phyloP scores from a whole-genome alignment of 2,329 filamentous ascomycete genomes.

The Claviceps humidiphila region DNA sequence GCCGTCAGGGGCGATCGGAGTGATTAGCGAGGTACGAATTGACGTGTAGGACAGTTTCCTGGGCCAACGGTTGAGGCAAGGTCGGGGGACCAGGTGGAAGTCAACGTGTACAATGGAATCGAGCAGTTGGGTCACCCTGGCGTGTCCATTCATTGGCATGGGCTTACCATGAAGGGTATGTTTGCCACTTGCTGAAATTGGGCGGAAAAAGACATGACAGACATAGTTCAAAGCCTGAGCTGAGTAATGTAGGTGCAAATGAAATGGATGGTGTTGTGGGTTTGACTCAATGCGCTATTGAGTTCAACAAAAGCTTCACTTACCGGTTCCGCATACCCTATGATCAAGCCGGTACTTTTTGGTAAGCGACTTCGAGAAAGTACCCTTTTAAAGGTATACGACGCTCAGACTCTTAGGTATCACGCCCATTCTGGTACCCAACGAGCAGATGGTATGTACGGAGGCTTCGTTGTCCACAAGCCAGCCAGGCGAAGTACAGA shows the following conservation, averaged over 20 bases:
- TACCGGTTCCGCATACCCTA: slow-evolving; percentile 44
- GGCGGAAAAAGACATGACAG: background rate
- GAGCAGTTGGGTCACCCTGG: slow-evolving; percentile 2
- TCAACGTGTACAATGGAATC: slow-evolving; percentile 27
- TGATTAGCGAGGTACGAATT: background rate
- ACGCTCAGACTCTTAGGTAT: slow-evolving; percentile 26
- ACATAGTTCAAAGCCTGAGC: background rate
- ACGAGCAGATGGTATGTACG: slow-evolving; percentile 7
- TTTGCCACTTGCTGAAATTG: too few species aligned
- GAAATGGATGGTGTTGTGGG: slow-evolving; percentile 51
- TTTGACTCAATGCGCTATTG: slow-evolving; percentile 47
- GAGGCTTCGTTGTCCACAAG: slow-evolving; percentile 22
- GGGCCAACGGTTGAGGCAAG: slow-evolving; percentile 32
- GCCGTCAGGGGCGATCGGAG: background rate
- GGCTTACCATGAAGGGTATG: slow-evolving; percentile 46
- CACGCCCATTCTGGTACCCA: slow-evolving; percentile 49
- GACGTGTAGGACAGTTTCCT: slow-evolving; percentile 22
- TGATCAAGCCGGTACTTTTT: slow-evolving; percentile 41
- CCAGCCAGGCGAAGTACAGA: slow-evolving; percentile 17
- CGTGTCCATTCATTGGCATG: slow-evolving; percentile 56
- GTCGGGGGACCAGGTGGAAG: slow-evolving; percentile 27
- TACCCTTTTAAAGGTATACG: background rate
- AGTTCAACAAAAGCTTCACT: slow-evolving; percentile 36
- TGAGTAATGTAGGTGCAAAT: slow-evolving; percentile 23
- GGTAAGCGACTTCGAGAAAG: slow-evolving; percentile 23